phyloP scores from a whole-genome alignment of 768 basidiomycete genomes.

The Scleroderma bovista region DNA sequence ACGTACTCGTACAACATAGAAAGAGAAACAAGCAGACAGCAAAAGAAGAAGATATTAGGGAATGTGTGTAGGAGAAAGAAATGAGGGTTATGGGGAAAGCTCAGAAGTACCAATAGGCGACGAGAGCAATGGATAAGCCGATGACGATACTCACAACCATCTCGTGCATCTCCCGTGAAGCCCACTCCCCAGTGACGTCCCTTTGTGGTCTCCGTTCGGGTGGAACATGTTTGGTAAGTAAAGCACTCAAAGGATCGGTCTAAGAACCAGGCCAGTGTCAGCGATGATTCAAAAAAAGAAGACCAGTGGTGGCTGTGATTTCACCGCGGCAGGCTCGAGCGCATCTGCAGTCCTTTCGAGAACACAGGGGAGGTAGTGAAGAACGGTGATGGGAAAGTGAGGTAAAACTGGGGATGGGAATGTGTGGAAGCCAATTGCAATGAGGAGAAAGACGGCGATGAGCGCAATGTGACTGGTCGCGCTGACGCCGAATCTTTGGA shows the following conservation, averaged over 20 bases:
- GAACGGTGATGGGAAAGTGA: conserved; percentile 5
- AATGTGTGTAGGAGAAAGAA: conserved; percentile 11
- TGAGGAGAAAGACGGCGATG: background rate
- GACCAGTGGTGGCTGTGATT: conserved; percentile 3
- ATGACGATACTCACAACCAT: conserved; percentile 59
- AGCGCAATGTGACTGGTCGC: background rate
- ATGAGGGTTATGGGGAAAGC: conserved; percentile 1
- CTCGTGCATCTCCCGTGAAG: conserved; percentile 65
- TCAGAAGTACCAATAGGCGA: conserved; percentile 6
- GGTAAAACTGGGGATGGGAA: conserved; percentile 1
- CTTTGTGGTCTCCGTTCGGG: conserved; percentile 69
- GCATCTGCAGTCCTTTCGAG: background rate
- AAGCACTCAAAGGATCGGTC: conserved; percentile 80
- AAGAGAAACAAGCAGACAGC: conserved; percentile 1
- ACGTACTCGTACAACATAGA: conserved; percentile 20
- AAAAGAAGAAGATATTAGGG: conserved; percentile 12
- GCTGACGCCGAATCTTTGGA: background rate
- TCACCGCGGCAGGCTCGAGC: conserved; percentile 1
- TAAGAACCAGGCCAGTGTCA: conserved; percentile 24
- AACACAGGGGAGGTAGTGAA: conserved; percentile 1
- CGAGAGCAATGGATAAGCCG: conserved; percentile 6
- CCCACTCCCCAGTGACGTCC: conserved; percentile 73
- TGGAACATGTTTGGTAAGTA: conserved; percentile 81
- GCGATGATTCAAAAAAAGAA: background rate
- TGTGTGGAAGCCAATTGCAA: background rate